Conservation (phyloP, 257 asterid genomes). For the Ilex asprella region DNA sequence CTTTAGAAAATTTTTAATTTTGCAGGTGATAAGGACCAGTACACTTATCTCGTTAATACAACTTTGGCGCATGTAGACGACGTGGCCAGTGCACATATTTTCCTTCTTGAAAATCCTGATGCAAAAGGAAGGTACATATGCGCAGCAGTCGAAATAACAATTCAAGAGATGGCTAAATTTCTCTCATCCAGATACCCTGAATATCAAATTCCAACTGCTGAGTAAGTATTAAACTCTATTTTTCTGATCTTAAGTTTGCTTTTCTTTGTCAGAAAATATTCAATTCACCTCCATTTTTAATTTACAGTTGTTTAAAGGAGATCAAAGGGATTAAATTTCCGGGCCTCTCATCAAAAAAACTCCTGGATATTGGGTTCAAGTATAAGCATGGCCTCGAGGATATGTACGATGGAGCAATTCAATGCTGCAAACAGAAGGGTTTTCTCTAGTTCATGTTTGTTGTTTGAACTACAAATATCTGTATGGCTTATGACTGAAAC, state of each 20-base stretch:
- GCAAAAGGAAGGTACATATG: conserved; percentile 52
- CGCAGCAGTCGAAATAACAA: conserved; percentile 24
- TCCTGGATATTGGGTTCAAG: conserved; percentile 38
- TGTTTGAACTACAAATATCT: too few relatives aligned
- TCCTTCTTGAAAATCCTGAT: conserved; percentile 33
- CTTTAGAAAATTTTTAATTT: neutral
- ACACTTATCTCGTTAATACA: conserved; percentile 3
- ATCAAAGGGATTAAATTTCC: neutral
- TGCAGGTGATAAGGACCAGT: conserved; percentile 26
- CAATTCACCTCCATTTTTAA: too few relatives aligned
- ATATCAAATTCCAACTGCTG: conserved; percentile 36
- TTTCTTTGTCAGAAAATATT: neutral
- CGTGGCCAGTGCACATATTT: conserved; percentile 52
- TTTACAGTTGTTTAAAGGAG: conserved; percentile 16
- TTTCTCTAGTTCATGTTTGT: conserved; percentile 16
- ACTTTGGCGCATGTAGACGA: conserved; percentile 49
- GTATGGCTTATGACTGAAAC: too few relatives aligned
- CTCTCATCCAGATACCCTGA: conserved; percentile 37
- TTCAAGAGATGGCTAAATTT: conserved; percentile 22
- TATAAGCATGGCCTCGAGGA: conserved; percentile 36
- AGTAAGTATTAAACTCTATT: conserved; percentile 23
- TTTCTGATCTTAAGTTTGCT: neutral
- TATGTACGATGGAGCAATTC: conserved; percentile 48
- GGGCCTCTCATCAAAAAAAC: conserved; percentile 26
- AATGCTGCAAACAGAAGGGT: conserved; percentile 37